A percentile compares a stretch with the other conserved stretches of the same genome.
Conservation (phyloP, 805 yeast species). For the Zygotorulaspora sp. region DNA sequence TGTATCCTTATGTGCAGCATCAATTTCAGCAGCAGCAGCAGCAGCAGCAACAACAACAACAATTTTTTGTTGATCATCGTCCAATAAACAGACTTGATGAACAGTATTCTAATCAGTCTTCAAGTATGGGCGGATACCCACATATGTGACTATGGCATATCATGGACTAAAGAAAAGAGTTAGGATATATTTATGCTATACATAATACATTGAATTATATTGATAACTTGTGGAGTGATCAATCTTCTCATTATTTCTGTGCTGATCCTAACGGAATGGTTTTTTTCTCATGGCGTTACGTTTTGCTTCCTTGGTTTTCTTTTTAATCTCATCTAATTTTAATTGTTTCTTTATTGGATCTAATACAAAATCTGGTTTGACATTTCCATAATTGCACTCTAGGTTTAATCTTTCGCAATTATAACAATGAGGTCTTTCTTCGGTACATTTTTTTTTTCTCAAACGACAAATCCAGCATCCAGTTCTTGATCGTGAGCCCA, state of each 20-base stretch:
- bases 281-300: constrained; percentile 36
- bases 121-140: too few species aligned
- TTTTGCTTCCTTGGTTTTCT: constrained; percentile 41
- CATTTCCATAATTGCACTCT: constrained; percentile 49
- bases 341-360: constrained; percentile 39
- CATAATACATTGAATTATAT: background rate
- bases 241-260: background rate
- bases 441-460: constrained; percentile 69
- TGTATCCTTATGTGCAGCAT: background rate
- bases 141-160: too few species aligned
- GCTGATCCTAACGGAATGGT: constrained; percentile 5
- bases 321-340: constrained; percentile 49
- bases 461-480: constrained; percentile 82
- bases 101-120: too few species aligned
- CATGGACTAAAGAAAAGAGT: too few species aligned
- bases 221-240: background rate
- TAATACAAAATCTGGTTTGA: constrained; percentile 53
- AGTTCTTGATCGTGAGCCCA: constrained; percentile 43
- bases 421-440: constrained; percentile 54
- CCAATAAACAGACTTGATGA: background rate
- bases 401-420: constrained; percentile 56
- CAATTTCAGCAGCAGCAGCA: too few species aligned
- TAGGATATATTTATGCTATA: too few species aligned
- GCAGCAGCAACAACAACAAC: constrained; percentile 6
- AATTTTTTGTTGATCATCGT: background rate